Base-by-base conservation (phyloP, 108 stramenopile species). In the Nitzschia palea region DNA sequence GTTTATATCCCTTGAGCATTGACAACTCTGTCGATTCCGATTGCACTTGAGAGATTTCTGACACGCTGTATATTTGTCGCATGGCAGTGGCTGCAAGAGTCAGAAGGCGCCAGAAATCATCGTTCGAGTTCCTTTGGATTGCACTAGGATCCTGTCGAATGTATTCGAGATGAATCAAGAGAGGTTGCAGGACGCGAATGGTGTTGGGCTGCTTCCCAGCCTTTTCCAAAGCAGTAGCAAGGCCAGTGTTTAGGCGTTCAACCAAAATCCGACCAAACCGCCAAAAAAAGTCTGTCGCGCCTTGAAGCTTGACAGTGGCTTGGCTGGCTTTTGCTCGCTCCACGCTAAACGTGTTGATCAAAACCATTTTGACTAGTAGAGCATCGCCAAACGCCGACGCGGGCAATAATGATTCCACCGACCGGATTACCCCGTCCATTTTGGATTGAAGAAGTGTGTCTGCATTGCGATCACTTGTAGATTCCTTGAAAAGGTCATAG, bases 301-400 rank as follows among this genome's bases (percentile, higher is more conserved):
- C 10, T 40, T 8, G 14, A 10, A 40, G 8, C 18, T 48, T 20
- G 15, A 20, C 47, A 10, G 37, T n/a, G 9, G 27, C 28, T 33
- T 30, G 15, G 6, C 9, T 33, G 31, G 53, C 6, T 0, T 18
- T 55, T 50, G 53, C 33, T 25, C 44, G 40, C 47, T 71, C 65
- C 22, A 62, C 47, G 44, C 83, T 72, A 70, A 85, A 94, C 8
- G 79, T 79, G 43, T 81, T 67, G 31, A 90, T 89, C 1, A 71
- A 55, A 2, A 90, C 70, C 10, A 94, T 75, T 57, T 88, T 88
- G 74, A 78, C 80, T 23, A 94, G 36, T 2, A 94, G 79, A 15
- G 76, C 48, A 58, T 94, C 92, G 33, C 88, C 65, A 51, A 87
- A 80, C 1, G 79, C 79, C 15, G 78, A 63, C 4, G 37, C 68